Conservation (phyloP, 805 yeast species). For the Wickerhamiella hasegawae region DNA sequence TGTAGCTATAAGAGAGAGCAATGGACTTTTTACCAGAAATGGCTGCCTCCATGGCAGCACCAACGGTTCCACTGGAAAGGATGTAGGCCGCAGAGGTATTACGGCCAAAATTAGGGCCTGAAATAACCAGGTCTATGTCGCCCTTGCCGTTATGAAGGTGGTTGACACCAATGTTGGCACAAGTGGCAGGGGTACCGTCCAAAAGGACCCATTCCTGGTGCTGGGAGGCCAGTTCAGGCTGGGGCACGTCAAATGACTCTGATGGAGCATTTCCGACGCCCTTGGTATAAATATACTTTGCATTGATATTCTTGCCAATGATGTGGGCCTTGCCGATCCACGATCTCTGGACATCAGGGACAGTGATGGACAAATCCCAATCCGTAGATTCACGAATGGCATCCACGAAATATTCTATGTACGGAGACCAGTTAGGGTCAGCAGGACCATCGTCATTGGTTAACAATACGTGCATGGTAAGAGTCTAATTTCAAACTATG, state of each 20-base stretch:
- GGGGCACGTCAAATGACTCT: conserved; percentile 17
- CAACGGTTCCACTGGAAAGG: conserved; percentile 86
- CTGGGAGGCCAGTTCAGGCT: conserved; percentile 14
- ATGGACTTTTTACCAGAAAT: conserved; percentile 46
- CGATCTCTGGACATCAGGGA: conserved; percentile 71
- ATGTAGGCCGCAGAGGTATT: conserved; percentile 81
- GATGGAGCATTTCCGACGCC: conserved; percentile 9
- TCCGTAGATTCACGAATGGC: conserved; percentile 47
- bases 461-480: conserved; percentile 23
- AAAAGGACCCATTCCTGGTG: conserved; percentile 72
- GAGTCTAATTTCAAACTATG: too few species aligned
- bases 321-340: conserved; percentile 98
- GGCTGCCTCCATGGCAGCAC: conserved; percentile 92
- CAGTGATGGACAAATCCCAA: conserved; percentile 73
- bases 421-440: conserved; percentile 63
- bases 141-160: conserved; percentile 35
- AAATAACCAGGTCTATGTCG: conserved; percentile 69
- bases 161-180: conserved; percentile 78
- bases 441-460: conserved; percentile 97
- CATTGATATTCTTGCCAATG: conserved; percentile 34
- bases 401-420: conserved; percentile 64
- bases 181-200: conserved; percentile 93
- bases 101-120: conserved; percentile 94
- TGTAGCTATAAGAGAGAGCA: conserved; percentile 78
- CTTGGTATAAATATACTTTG: conserved; percentile 23